These are phyloP conservation scores for Calonectria pteridis DNA, from an alignment of 2,329 filamentous ascomycete genomes.

Conservation along the genomic window DNA sequence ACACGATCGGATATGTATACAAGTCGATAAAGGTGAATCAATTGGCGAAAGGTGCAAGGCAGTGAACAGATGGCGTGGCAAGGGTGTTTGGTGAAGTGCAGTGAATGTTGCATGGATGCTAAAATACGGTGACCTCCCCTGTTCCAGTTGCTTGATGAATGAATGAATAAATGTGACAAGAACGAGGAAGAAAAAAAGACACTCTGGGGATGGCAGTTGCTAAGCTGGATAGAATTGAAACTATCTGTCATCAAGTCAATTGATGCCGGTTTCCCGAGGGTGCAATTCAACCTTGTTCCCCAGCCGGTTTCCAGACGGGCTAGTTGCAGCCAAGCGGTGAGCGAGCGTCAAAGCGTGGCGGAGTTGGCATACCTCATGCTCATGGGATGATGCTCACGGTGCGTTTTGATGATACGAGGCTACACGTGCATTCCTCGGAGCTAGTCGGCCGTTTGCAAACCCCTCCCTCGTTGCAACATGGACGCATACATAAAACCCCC, in stretches of 20 bases:
- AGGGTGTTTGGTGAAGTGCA: background rate
- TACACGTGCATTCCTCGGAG: constrained; percentile 11
- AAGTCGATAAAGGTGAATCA: background rate
- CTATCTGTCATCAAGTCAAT: background rate
- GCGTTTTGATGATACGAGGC: background rate
- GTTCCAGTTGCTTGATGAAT: background rate
- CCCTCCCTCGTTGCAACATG: constrained; percentile 2
- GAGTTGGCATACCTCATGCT: background rate
- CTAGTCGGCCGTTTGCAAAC: constrained; percentile 7
- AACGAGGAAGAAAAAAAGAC: background rate
- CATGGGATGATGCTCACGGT: background rate
- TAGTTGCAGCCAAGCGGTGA: background rate
- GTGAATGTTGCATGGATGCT: background rate
- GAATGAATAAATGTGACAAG: background rate
- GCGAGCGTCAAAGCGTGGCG: background rate
- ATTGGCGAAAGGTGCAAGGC: background rate
- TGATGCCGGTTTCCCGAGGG: background rate
- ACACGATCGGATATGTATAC: background rate
- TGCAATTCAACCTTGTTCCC: background rate
- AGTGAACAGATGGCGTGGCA: background rate
- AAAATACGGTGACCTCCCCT: background rate
- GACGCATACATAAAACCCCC: background rate
- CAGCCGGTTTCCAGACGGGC: background rate
- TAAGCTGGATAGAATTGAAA: background rate
- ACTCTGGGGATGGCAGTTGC: background rate